These are phyloP conservation scores for Trichophaea hybrida DNA, from an alignment of 2,329 filamentous ascomycete genomes.

Conservation along the genomic window DNA sequence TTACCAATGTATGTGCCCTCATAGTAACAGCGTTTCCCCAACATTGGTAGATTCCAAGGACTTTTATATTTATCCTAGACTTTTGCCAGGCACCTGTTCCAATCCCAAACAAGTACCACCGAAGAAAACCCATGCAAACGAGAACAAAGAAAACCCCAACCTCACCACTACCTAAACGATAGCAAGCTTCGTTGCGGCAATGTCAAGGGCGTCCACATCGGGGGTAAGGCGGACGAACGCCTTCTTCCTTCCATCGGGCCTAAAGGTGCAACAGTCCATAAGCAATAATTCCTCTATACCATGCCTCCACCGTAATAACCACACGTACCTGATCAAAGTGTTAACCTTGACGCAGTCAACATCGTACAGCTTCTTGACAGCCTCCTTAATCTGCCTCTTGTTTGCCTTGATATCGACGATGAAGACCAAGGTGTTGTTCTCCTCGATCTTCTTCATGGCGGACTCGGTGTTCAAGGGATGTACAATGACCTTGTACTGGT, in stretches of 20 bases:
- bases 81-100: constrained; percentile 5
- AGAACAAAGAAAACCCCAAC: constrained; percentile 26
- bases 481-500: constrained; percentile 94
- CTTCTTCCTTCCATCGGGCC: constrained; percentile 97
- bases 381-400: constrained; percentile 98
- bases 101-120: constrained; percentile 5
- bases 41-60: constrained; percentile 1
- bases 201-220: constrained; percentile 96
- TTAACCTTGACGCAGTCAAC: constrained; percentile 98
- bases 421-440: constrained; percentile 99
- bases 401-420: constrained; percentile 95
- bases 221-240: constrained; percentile 89
- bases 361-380: constrained; percentile 98
- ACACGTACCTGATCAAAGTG: constrained; percentile 79
- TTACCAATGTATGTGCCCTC: neutral
- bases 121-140: constrained; percentile 5
- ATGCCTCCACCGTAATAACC: neutral
- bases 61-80: constrained; percentile 6
- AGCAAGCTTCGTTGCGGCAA: constrained; percentile 95
- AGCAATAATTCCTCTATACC: constrained; percentile 19
- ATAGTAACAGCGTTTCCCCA: neutral
- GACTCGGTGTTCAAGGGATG: constrained; percentile 99
- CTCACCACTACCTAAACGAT: constrained; percentile 62
- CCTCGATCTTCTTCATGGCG: constrained; percentile 99
- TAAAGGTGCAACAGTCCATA: constrained; percentile 29